phyloP scores from a whole-genome alignment of 176 grass and related monocot genomes.

The Metroxylon sagu region DNA sequence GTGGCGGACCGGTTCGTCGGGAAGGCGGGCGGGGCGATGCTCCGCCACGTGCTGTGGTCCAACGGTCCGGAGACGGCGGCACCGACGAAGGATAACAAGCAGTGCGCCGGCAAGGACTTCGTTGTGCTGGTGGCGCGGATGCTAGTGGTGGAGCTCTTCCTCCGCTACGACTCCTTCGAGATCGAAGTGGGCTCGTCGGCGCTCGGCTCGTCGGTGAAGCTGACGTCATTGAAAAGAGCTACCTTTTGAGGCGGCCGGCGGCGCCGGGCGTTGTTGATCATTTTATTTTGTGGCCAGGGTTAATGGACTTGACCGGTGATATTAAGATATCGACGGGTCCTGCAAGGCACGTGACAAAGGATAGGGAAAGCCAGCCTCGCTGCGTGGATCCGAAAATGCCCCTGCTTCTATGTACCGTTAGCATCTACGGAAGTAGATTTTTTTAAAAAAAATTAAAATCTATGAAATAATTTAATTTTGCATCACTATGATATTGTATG shows the following conservation, averaged over 20 bases:
- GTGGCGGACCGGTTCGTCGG: conserved; percentile 8
- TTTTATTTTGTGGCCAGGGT: too few species aligned
- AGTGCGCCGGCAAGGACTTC: conserved; percentile 18
- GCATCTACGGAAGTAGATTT: too few species aligned
- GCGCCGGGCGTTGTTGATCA: too few species aligned
- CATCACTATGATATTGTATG: too few species aligned
- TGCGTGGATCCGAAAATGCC: too few species aligned
- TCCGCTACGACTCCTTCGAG: conserved; percentile 10
- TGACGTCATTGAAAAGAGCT: conserved; percentile 5
- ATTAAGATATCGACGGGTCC: too few species aligned
- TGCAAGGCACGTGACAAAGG: too few species aligned
- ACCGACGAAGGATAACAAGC: conserved; percentile 15
- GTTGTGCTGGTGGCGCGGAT: conserved; percentile 10
- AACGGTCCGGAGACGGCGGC: conserved; percentile 12
- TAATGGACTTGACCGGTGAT: too few species aligned
- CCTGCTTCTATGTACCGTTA: too few species aligned
- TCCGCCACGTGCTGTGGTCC: conserved; percentile 5
- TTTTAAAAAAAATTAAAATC: too few species aligned
- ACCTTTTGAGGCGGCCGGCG: neutral
- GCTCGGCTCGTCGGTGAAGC: conserved; percentile 3
- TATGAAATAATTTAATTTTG: too few species aligned
- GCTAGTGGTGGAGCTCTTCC: conserved; percentile 3
- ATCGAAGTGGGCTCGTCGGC: conserved; percentile 4
- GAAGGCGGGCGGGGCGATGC: neutral
- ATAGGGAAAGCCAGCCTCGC: too few species aligned